Conservation (phyloP, 306 rosid genomes). For the Prinsepia uniflora region DNA sequence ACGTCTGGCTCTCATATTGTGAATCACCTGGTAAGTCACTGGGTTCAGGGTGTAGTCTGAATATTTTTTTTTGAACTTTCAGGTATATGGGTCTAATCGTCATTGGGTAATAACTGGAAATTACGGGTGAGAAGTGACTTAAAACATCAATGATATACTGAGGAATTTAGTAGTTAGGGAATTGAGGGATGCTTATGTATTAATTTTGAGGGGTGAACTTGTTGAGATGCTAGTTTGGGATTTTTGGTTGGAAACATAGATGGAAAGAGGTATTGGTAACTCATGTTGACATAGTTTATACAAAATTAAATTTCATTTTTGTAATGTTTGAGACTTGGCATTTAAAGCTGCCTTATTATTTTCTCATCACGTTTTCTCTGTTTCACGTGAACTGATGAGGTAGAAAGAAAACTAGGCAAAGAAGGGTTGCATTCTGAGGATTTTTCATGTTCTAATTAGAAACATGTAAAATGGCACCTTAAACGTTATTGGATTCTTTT, state of each 20-base stretch:
- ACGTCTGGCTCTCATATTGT: constrained; percentile 98
- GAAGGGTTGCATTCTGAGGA: background rate
- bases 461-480: background rate
- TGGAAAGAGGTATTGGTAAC: background rate
- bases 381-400: background rate
- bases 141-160: background rate
- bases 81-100: background rate
- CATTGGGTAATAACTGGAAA: background rate
- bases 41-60: background rate
- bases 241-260: background rate
- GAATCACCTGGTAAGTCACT: constrained; percentile 83
- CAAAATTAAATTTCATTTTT: background rate
- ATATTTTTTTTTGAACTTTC: background rate
- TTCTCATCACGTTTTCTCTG: background rate
- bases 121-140: background rate
- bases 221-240: background rate
- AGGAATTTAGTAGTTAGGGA: constrained; percentile 1
- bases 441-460: background rate
- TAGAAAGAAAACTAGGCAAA: background rate
- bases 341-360: background rate
- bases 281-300: background rate
- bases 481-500: background rate
- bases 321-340: too few species aligned
- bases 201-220: background rate
- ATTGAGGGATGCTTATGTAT: background rate